Conservation (phyloP, 192 early-diverging fungal species). For the Piromyces finnis region DNA sequence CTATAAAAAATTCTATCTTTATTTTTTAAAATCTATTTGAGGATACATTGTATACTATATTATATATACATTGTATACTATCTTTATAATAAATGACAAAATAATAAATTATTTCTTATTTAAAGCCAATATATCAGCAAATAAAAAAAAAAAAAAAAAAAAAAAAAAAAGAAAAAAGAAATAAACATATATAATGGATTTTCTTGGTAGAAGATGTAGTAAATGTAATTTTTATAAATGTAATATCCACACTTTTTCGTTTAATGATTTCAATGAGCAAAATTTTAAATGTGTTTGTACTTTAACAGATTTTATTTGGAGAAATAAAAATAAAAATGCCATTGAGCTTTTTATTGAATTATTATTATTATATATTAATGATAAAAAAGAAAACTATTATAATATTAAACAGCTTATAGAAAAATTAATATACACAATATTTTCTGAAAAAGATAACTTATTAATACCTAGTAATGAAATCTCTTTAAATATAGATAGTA, state of each 20-base stretch:
- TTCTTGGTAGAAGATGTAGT: not conserved
- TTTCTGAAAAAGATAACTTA: not conserved
- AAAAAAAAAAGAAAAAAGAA: no score
- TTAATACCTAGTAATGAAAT: not conserved
- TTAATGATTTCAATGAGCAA: not conserved
- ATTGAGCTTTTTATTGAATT: not conserved
- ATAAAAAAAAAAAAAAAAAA: no score
- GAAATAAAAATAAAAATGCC: not conserved
- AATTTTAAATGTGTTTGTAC: not conserved
- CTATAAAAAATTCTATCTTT: no score
- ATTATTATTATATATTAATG: not conserved
- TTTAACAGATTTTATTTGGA: not conserved
- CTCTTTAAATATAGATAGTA: no score
- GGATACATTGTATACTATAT: no score
- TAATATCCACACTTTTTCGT: not conserved
- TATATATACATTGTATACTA: no score
- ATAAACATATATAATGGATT: no score
- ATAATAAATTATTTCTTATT: no score
- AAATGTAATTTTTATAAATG: not conserved
- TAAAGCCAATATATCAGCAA: no score
- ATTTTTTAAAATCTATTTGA: no score
- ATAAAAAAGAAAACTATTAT: not conserved
- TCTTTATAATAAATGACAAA: no score
- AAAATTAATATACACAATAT: not conserved
- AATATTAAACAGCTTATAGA: not conserved